These are phyloP conservation scores for Simplicillium aogashimaense DNA, from an alignment of 2,329 filamentous ascomycete species.

Conservation along the genomic window DNA sequence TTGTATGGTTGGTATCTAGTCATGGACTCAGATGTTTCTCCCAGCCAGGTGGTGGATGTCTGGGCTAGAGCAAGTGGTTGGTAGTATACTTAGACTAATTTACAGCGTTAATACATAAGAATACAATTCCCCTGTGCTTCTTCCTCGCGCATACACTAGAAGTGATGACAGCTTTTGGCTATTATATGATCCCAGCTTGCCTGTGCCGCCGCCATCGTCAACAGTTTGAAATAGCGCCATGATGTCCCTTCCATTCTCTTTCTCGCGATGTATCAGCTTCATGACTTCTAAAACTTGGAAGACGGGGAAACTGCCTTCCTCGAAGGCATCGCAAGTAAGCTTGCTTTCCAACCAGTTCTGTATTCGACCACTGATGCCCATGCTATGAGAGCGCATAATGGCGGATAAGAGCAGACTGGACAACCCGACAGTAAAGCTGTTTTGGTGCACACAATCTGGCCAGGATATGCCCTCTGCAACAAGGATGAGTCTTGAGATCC, in stretches of 20 bases:
- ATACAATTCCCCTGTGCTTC: constrained; percentile 3
- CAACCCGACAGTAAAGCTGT: constrained; percentile 13
- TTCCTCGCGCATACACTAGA: constrained; percentile 5
- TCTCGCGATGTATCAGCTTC: constrained; percentile 8
- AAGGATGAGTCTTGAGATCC: constrained; percentile 11
- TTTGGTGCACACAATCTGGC: constrained; percentile 12
- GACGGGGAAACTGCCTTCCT: constrained; percentile 13
- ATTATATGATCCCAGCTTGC: constrained; percentile 7
- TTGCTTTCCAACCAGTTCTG: constrained; percentile 11
- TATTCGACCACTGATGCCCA: constrained; percentile 9
- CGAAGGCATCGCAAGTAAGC: constrained; percentile 5
- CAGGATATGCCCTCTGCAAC: constrained; percentile 13
- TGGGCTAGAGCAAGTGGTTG: constrained; percentile 50
- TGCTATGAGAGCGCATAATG: constrained; percentile 6
- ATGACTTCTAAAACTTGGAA: constrained; percentile 10
- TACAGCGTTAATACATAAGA: not conserved
- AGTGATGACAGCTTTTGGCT: constrained; percentile 5
- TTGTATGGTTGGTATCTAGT: constrained; percentile 51
- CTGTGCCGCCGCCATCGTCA: constrained; percentile 7
- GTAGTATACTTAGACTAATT: constrained; percentile 7
- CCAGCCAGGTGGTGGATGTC: constrained; percentile 41
- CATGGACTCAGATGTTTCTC: constrained; percentile 28
- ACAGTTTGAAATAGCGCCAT: constrained; percentile 7
- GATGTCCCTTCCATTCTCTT: constrained; percentile 5
- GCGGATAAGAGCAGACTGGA: constrained; percentile 10